Evolutionary conservation across 148 eudicot species (phyloP).

Genomic region (Gaultheria prostrata): DNA sequence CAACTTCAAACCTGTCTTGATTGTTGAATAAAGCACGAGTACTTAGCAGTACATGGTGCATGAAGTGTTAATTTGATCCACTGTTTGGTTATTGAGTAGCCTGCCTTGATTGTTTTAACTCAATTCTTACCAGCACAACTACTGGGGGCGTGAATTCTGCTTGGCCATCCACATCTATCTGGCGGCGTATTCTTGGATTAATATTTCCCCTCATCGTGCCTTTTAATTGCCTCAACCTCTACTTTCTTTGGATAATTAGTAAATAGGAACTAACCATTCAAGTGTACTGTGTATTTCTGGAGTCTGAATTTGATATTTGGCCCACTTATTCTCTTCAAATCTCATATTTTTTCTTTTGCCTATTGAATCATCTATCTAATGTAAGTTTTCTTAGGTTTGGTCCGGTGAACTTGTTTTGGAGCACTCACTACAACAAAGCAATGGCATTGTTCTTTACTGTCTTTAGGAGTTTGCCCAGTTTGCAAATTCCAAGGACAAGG

Average conservation of each 20-base stretch:
- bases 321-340: conserved; percentile 4
- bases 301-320: neutral
- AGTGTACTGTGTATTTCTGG: neutral
- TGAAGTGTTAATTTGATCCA: neutral
- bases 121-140: neutral
- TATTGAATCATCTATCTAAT: conserved; percentile 9
- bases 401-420: conserved; percentile 98
- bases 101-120: neutral
- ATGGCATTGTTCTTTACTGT: conserved; percentile 95
- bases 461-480: conserved; percentile 65
- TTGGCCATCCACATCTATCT: neutral
- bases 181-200: neutral
- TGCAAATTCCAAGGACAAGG: conserved; percentile 80
- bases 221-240: neutral
- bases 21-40: neutral
- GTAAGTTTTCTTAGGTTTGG: conserved; percentile 59
- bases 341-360: neutral
- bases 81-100: neutral
- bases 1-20: neutral
- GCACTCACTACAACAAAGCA: conserved; percentile 98
- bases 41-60: neutral
- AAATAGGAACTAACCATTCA: neutral
- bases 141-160: neutral
- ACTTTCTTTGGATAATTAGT: neutral
- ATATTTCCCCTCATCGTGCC: too few relatives aligned